A percentile compares a stretch with the other conserved stretches of the same genome.
These are phyloP conservation scores for Sisymbrium altissimum DNA, from an alignment of 345 rosid species.

Conservation along the genomic window DNA sequence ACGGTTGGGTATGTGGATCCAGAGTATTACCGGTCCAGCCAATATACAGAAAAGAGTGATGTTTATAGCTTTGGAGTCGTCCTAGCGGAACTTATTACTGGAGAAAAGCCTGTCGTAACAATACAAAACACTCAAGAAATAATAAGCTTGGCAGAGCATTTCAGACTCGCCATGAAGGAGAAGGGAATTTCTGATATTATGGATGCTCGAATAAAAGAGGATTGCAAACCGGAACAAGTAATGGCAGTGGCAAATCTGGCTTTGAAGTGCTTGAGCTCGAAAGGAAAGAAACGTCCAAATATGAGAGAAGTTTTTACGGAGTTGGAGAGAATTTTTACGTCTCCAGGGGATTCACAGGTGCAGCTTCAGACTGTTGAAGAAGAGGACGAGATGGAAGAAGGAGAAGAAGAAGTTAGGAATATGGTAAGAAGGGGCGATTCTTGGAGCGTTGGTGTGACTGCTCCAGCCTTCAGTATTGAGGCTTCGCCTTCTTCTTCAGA, in stretches of 20 bases:
- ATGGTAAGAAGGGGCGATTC: background rate
- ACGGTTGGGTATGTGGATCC: constrained; percentile 31
- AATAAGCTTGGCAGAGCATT: constrained; percentile 44
- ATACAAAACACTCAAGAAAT: constrained; percentile 39
- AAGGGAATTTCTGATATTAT: constrained; percentile 35
- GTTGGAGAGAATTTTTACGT: constrained; percentile 29
- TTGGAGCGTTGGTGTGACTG: background rate
- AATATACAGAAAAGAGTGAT: constrained; percentile 26
- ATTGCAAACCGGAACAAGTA: constrained; percentile 43
- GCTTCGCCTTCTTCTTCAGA: constrained; percentile 8
- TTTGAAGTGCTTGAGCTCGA: constrained; percentile 43
- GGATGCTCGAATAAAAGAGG: constrained; percentile 42
- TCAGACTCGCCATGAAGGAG: constrained; percentile 39
- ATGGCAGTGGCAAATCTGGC: constrained; percentile 48
- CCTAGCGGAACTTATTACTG: constrained; percentile 12
- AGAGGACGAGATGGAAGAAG: background rate
- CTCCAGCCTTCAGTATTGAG: constrained; percentile 4
- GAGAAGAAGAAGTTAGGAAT: background rate
- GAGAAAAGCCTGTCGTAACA: constrained; percentile 28
- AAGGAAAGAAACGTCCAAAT: constrained; percentile 48
- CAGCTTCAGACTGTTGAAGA: background rate
- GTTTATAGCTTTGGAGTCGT: constrained; percentile 29
- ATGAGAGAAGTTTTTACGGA: constrained; percentile 50
- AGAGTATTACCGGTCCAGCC: constrained; percentile 25
- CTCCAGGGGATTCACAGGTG: background rate